These are phyloP conservation scores for Sporothrix brunneoviolacea DNA, from an alignment of 2,329 filamentous ascomycete species.

Conservation along the genomic window DNA sequence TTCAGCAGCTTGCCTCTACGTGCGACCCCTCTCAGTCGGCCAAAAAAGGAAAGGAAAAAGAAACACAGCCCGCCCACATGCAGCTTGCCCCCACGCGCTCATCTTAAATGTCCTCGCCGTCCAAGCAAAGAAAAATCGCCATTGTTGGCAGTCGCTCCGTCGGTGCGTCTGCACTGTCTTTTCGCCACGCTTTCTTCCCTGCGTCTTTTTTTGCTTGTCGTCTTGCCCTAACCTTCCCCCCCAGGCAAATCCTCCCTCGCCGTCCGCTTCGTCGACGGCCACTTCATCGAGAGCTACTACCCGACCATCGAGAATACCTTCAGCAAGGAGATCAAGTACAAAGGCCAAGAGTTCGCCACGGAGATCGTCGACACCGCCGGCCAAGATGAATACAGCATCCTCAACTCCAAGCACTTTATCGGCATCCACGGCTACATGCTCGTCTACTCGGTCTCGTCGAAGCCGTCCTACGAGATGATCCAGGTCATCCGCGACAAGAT, in stretches of 20 bases:
- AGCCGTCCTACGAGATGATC: constrained; percentile 96
- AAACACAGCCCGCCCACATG: constrained; percentile 2
- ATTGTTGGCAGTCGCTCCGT: constrained; percentile 93
- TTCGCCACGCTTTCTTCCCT: background rate
- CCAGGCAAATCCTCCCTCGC: constrained; percentile 95
- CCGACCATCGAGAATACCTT: constrained; percentile 99
- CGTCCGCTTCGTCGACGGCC: constrained; percentile 92
- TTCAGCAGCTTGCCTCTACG: background rate
- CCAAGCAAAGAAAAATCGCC: constrained; percentile 90
- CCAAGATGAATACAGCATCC: constrained; percentile 97
- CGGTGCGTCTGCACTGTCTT: constrained; percentile 25
- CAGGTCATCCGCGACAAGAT: constrained; percentile 96
- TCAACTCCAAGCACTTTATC: constrained; percentile 98
- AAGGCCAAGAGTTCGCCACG: constrained; percentile 86
- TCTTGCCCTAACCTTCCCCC: background rate
- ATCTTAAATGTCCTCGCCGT: constrained; percentile 37
- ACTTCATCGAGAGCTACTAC: constrained; percentile 99
- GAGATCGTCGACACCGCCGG: constrained; percentile 98
- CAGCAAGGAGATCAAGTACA: constrained; percentile 88
- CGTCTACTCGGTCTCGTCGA: constrained; percentile 92
- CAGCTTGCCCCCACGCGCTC: constrained; percentile 14
- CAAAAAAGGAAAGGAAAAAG: too few species aligned
- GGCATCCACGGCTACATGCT: constrained; percentile 98
- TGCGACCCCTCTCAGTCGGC: too few species aligned
- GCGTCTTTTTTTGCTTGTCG: background rate